phyloP scores from a whole-genome alignment of 2,329 filamentous ascomycete genomes.

The Diaporthe humulicola region DNA sequence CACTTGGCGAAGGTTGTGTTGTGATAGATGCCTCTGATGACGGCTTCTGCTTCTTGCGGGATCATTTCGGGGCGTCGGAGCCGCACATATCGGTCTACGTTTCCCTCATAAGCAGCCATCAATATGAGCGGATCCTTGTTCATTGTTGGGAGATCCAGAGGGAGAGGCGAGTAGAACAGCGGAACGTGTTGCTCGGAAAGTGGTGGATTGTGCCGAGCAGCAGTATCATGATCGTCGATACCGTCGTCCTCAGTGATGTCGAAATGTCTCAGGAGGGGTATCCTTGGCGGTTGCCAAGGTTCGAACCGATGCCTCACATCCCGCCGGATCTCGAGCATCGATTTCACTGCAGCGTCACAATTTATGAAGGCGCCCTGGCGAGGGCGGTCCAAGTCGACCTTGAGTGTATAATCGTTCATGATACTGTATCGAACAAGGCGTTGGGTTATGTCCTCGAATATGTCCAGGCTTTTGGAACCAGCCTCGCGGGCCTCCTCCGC shows the following conservation, averaged over 20 bases:
- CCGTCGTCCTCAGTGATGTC: not conserved
- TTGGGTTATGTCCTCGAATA: not conserved
- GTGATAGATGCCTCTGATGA: not conserved
- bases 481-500: not conserved
- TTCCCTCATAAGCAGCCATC: conserved; percentile 22
- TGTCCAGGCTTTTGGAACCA: not conserved
- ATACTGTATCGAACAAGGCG: not conserved
- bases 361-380: not conserved
- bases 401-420: not conserved
- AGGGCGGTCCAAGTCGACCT: not conserved
- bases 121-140: conserved; percentile 13
- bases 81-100: conserved; percentile 11
- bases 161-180: not conserved
- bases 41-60: not conserved
- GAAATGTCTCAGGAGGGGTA: not conserved
- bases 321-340: not conserved
- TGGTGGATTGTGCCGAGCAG: not conserved
- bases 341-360: not conserved
- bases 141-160: not conserved
- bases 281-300: too few relatives aligned
- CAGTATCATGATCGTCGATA: not conserved
- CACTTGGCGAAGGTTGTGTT: not conserved
- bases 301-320: not conserved
- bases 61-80: not conserved
- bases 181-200: not conserved